phyloP scores from a whole-genome alignment of 2,329 filamentous ascomycete species.

The Cladophialophora yegresii region DNA sequence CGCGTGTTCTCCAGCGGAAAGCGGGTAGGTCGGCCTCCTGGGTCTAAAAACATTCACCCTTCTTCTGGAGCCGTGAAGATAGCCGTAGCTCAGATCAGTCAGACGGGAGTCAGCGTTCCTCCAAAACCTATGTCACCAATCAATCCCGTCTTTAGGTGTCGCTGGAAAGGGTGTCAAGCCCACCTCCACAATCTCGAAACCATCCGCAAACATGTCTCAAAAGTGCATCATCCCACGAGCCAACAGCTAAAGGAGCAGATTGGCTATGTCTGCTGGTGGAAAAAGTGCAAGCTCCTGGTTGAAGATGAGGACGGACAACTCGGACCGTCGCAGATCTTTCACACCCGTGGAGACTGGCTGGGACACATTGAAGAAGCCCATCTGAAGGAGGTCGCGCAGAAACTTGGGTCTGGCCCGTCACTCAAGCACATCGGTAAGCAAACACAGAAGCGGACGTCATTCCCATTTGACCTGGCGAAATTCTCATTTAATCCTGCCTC shows the following conservation, averaged over 20 bases:
- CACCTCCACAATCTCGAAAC: slow-evolving; percentile 64
- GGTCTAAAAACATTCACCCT: slow-evolving; percentile 39
- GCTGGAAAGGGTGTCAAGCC: slow-evolving; percentile 59
- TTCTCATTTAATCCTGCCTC: slow-evolving; percentile 22
- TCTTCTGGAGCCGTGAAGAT: slow-evolving; percentile 16
- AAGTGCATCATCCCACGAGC: slow-evolving; percentile 51
- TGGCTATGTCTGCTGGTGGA: slow-evolving; percentile 40
- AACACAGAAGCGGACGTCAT: slow-evolving; percentile 14
- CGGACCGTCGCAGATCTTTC: slow-evolving; percentile 40
- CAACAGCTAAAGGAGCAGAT: slow-evolving; percentile 21
- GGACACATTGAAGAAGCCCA: slow-evolving; percentile 57
- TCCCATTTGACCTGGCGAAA: slow-evolving; percentile 27
- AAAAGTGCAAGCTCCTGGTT: slow-evolving; percentile 38
- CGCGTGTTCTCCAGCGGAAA: slow-evolving; percentile 21
- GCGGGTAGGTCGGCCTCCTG: slow-evolving; percentile 39
- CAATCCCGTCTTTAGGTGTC: slow-evolving; percentile 53
- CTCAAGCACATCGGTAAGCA: slow-evolving; percentile 59
- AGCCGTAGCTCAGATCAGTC: slow-evolving; percentile 1
- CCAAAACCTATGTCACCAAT: slow-evolving; percentile 13
- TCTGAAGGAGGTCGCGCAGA: slow-evolving; percentile 57
- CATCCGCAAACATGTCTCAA: slow-evolving; percentile 60
- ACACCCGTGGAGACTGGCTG: slow-evolving; percentile 48
- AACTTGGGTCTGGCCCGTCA: slow-evolving; percentile 61
- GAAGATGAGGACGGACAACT: slow-evolving; percentile 37
- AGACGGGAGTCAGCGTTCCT: slow-evolving; percentile 14